Evolutionary conservation across 768 basidiomycete species (phyloP).

Genomic region (Leucosporidium yakuticum): DNA sequence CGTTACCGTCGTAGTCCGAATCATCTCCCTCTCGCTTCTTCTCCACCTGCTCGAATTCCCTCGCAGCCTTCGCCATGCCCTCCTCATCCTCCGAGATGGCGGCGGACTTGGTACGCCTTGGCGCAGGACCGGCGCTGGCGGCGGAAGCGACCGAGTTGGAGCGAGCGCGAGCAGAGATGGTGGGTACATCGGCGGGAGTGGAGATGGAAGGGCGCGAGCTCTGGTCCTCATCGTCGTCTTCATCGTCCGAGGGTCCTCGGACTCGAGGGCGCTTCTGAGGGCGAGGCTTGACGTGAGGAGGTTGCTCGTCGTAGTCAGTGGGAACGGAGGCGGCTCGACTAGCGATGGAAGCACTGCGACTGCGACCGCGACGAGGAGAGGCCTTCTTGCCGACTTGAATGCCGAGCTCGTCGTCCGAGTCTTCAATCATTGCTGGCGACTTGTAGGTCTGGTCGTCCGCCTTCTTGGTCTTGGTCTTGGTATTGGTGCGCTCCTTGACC

Average conservation of each 20-base stretch:
- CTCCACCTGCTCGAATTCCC: not conserved
- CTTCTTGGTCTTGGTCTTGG: not conserved
- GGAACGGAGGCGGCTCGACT: not conserved
- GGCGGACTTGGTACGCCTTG: not conserved
- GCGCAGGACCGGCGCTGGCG: not conserved
- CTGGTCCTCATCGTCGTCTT: too few relatives aligned
- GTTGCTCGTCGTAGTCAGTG: not conserved
- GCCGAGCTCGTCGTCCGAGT: not conserved
- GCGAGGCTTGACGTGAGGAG: too few relatives aligned
- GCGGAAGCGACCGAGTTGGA: not conserved
- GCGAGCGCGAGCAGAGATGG: conserved; percentile 1
- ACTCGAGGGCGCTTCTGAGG: too few relatives aligned
- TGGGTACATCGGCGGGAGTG: not conserved
- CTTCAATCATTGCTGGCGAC: not conserved
- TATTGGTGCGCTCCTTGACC: not conserved
- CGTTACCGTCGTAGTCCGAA: too few relatives aligned
- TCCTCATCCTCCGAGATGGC: conserved; percentile 19
- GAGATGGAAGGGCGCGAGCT: not conserved
- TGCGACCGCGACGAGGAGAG: conserved; percentile 2
- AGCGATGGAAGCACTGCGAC: not conserved
- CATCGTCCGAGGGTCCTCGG: too few relatives aligned
- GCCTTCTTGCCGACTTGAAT: not conserved
- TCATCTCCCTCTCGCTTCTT: too few relatives aligned
- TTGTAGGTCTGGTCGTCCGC: conserved; percentile 5
- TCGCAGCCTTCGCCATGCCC: not conserved